A percentile compares a stretch with the other conserved stretches of the same genome.
phyloP scores from a whole-genome alignment of 176 grass and related monocot species.

The Zoysia japonica region DNA sequence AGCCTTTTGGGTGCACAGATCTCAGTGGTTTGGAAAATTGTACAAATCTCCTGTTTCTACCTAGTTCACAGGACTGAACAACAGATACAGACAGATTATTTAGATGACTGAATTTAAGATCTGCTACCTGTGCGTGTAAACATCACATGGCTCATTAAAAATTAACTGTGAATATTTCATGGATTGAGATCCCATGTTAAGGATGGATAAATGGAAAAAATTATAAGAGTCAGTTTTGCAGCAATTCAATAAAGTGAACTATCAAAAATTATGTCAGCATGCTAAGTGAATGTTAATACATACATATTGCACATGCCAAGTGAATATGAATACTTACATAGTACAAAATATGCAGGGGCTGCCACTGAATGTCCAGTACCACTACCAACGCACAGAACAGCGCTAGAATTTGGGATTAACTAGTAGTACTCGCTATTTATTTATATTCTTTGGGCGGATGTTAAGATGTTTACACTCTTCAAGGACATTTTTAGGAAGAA shows the following conservation, averaged over 20 bases:
- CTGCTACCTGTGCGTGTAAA: background rate
- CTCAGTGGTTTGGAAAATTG: background rate
- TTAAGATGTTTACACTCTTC: background rate
- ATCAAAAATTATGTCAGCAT: background rate
- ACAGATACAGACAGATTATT: background rate
- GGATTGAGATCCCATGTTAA: background rate
- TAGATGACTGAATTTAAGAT: background rate
- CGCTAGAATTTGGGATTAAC: background rate
- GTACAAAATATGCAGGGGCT: too few species aligned
- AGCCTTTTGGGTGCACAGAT: background rate
- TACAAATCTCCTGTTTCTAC: background rate
- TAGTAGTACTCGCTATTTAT: background rate
- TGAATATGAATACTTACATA: background rate
- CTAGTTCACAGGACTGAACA: background rate
- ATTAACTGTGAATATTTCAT: constrained; percentile 7
- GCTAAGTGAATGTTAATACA: background rate
- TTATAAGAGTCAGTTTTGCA: constrained; percentile 1
- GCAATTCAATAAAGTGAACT: background rate
- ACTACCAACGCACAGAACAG: background rate
- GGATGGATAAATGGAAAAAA: background rate
- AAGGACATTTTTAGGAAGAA: background rate
- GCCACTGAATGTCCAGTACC: background rate
- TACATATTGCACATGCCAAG: background rate
- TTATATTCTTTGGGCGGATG: background rate
- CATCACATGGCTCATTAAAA: background rate